Evolutionary conservation across 805 yeast species (phyloP).

Genomic region (fission yeast (Schizosaccharomyces pombe)): DNA sequence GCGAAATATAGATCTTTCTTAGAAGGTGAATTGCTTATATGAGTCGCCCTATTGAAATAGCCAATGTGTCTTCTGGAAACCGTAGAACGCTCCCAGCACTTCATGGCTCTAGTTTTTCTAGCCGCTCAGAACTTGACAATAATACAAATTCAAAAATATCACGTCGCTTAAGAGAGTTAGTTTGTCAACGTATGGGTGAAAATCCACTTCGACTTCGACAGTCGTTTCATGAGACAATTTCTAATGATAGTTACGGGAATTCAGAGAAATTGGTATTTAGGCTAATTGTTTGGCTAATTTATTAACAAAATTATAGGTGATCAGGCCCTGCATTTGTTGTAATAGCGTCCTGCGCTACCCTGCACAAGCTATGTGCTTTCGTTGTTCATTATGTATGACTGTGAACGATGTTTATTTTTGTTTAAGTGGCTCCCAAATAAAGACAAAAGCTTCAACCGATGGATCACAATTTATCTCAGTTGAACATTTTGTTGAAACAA

Average conservation of each 20-base stretch:
- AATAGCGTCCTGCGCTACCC: slow-evolving; percentile 13
- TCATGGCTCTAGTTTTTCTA: neutral
- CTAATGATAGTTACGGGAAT: no score
- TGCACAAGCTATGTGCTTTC: slow-evolving; percentile 16
- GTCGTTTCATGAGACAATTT: no score
- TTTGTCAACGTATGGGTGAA: neutral
- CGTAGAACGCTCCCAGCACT: neutral
- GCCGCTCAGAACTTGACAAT: no score
- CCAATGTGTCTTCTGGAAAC: neutral
- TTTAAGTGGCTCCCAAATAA: slow-evolving; percentile 12
- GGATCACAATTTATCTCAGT: no score
- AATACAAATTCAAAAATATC: neutral
- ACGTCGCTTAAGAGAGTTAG: neutral
- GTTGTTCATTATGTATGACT: slow-evolving; percentile 34
- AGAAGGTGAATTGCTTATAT: no score
- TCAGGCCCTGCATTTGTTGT: slow-evolving; percentile 13
- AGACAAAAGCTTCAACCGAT: slow-evolving; percentile 31
- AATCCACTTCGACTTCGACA: neutral
- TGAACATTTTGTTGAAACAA: no score
- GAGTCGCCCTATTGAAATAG: no score
- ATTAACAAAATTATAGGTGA: neutral
- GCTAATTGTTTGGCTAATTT: no score
- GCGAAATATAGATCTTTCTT: no score
- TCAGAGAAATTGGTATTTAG: no score
- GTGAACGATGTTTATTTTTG: slow-evolving; percentile 12